phyloP scores from a whole-genome alignment of 1,284 basidiomycete species.

The Ganoderma lingzhi region DNA sequence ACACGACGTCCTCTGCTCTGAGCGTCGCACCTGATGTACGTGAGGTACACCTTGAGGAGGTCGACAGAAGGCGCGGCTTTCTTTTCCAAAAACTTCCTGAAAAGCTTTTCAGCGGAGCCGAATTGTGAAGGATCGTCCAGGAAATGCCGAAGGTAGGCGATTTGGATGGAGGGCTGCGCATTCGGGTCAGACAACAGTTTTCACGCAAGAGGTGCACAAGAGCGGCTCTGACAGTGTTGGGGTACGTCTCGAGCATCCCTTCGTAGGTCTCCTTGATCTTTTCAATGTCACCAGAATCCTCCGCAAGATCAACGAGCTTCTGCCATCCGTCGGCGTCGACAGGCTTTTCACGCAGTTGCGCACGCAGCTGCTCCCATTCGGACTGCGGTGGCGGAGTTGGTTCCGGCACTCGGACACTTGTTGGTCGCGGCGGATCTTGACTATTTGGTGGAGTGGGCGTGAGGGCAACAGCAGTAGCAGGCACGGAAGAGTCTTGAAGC shows the following conservation, averaged over 20 bases:
- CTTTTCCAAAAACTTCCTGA: conserved; percentile 82
- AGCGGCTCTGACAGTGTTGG: conserved; percentile 69
- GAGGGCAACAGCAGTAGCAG: conserved; percentile 8
- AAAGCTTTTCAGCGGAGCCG: conserved; percentile 78
- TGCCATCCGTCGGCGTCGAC: conserved; percentile 77
- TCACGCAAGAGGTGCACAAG: conserved; percentile 20
- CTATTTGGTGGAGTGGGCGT: conserved; percentile 33
- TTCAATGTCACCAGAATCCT: conserved; percentile 71
- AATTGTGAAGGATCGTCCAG: conserved; percentile 61
- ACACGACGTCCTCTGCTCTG: too few species aligned
- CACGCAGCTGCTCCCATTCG: conserved; percentile 57
- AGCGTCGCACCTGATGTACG: conserved; percentile 75
- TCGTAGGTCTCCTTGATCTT: conserved; percentile 78
- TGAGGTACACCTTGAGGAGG: conserved; percentile 88
- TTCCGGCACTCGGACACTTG: conserved; percentile 31
- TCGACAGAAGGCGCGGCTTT: conserved; percentile 79
- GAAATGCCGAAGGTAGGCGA: conserved; percentile 86
- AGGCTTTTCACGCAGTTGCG: conserved; percentile 55
- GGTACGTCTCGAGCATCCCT: conserved; percentile 77
- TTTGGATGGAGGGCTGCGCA: conserved; percentile 73
- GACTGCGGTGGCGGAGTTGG: conserved; percentile 43
- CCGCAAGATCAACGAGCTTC: conserved; percentile 70
- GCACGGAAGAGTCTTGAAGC: conserved; percentile 35
- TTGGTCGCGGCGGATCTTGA: conserved; percentile 24
- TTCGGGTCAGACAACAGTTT: conserved; percentile 25